Evolutionary conservation across 306 rosid species (phyloP).

Genomic region (Macrotyloma uniflorum): DNA sequence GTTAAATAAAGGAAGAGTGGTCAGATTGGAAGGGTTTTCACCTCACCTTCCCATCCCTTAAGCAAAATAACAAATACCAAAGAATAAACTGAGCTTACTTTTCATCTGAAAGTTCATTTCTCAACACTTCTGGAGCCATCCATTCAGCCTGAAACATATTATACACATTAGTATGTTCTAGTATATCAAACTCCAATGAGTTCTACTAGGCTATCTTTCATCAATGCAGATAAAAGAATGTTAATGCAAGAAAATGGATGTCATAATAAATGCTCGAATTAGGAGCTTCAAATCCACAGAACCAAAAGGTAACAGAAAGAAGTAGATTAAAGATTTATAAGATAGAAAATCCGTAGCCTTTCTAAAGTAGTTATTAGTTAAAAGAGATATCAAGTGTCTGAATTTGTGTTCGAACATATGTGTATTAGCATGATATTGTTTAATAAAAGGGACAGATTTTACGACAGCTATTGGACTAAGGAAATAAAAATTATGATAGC

Average conservation of each 20-base stretch:
- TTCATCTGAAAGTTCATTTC: conserved; percentile 97
- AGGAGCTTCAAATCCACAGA: conserved; percentile 10
- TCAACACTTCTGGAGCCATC: conserved; percentile 99
- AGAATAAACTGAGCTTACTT: conserved; percentile 67
- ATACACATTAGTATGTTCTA: conserved; percentile 33
- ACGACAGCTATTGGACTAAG: background rate
- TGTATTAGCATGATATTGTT: background rate
- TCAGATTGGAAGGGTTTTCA: background rate
- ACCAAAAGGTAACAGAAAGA: conserved; percentile 11
- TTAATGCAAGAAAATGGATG: conserved; percentile 30
- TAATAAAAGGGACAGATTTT: conserved; percentile 4
- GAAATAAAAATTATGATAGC: conserved; percentile 41
- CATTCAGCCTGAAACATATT: conserved; percentile 87
- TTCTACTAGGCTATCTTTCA: conserved; percentile 3
- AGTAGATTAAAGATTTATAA: background rate
- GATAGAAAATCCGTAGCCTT: background rate
- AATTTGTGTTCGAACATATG: background rate
- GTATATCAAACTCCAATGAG: conserved; percentile 26
- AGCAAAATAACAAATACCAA: conserved; percentile 25
- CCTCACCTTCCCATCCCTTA: background rate
- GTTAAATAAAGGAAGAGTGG: conserved; percentile 7
- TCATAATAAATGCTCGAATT: conserved; percentile 11
- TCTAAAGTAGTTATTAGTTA: background rate
- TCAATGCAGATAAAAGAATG: conserved; percentile 13
- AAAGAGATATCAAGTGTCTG: background rate